Evolutionary conservation across 2,329 filamentous ascomycete genomes (phyloP).

Genomic region (Aspergillus tamarii): DNA sequence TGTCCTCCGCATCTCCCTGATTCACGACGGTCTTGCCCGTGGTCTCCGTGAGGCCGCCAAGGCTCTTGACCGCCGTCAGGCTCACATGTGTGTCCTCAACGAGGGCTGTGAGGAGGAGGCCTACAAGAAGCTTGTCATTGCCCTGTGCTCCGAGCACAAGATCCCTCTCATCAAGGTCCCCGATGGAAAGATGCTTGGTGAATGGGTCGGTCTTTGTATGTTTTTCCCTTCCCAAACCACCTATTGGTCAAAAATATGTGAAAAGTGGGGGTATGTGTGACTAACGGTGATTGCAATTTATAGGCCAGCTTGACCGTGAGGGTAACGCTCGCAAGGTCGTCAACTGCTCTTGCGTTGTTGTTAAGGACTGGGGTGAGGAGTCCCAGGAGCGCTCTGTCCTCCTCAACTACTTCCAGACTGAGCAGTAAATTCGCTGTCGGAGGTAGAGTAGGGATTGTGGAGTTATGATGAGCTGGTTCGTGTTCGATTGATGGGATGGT

Average conservation of each 20-base stretch:
- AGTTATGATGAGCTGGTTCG: constrained; percentile 3
- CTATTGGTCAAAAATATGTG: background rate
- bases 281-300: constrained; percentile 18
- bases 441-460: background rate
- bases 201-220: constrained; percentile 99
- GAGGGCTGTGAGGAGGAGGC: constrained; percentile 99
- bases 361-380: constrained; percentile 99
- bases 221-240: constrained; percentile 38
- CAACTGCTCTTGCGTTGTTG: constrained; percentile 99
- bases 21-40: constrained; percentile 98
- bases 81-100: constrained; percentile 99
- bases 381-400: constrained; percentile 98
- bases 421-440: constrained; percentile 46
- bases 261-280: background rate
- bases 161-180: constrained; percentile 99
- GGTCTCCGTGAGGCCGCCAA: constrained; percentile 98
- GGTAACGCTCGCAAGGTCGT: constrained; percentile 99
- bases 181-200: constrained; percentile 98
- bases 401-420: constrained; percentile 99
- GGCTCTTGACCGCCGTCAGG: constrained; percentile 96
- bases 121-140: constrained; percentile 99
- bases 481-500: background rate
- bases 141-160: constrained; percentile 99
- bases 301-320: constrained; percentile 97
- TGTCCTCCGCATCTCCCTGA: constrained; percentile 96